Evolutionary conservation across 164 flowering plant genomes (phyloP).

Genomic region (Platanus orientalis): DNA sequence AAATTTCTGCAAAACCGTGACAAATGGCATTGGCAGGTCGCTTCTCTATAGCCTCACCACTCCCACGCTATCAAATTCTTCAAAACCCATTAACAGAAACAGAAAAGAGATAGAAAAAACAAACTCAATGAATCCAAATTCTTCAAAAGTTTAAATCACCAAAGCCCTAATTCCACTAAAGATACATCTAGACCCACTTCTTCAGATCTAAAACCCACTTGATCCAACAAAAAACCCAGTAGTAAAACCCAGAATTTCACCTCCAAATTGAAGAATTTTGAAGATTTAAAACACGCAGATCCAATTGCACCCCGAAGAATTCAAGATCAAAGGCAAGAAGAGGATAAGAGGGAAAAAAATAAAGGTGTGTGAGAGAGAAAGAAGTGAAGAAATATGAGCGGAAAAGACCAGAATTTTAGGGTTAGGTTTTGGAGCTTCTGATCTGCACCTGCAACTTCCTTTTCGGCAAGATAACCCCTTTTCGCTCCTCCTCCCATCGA

Average conservation of each 20-base stretch:
- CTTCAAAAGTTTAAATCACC: not conserved
- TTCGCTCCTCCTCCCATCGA: not conserved
- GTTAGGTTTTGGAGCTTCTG: conserved; percentile 1
- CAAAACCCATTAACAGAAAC: not conserved
- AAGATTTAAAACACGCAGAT: not conserved
- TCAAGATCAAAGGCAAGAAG: not conserved
- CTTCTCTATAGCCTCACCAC: conserved; percentile 1
- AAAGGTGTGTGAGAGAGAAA: not conserved
- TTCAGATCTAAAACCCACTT: conserved; percentile 3
- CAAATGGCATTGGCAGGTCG: conserved; percentile 31
- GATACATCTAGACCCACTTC: not conserved
- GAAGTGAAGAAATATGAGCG: not conserved
- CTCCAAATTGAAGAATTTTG: not conserved
- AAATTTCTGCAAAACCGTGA: conserved; percentile 10
- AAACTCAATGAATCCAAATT: not conserved
- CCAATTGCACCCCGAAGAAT: conserved; percentile 3
- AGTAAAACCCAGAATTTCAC: not conserved
- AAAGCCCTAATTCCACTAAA: conserved; percentile 3
- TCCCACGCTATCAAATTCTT: not conserved
- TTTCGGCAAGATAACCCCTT: not conserved
- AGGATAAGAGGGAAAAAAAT: not conserved
- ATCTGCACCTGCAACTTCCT: not conserved
- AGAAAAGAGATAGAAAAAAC: not conserved
- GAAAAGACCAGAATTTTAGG: not conserved
- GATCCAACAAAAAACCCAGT: not conserved